Base-by-base conservation (phyloP, 257 asterid species). In the Jasminum sambac region DNA sequence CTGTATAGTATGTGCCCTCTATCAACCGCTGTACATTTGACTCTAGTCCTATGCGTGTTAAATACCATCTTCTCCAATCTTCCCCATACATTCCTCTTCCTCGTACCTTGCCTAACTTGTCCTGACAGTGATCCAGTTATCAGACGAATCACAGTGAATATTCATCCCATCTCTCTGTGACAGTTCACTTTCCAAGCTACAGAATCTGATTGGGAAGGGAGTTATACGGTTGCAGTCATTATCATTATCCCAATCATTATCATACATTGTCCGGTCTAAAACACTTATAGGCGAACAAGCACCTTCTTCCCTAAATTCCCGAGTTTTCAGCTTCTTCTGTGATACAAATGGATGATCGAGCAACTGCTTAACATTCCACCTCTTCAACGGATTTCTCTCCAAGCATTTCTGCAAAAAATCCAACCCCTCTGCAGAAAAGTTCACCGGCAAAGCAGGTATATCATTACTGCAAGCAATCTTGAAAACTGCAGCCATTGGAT, bases 51-150 rank as follows among this genome's bases (percentile, higher is more conserved):
- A 65, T 55, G 61, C 61, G 4, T 55, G n/a, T 48, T 48, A n/a
- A 16, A 48, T 6, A 23, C 63, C 38, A 48, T 30, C 63, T 46
- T 67, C 63, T 16, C 48, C 63, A 46, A 46, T 41, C 48, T 34
- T 23, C 58, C 3, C 4, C 58, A 30, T 30, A 1, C 36, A 30
- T 1, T 23, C 70, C 38, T 66, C 21, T 24, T n/a, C n/a, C 12
- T 42, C n/a, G 21, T 19, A 55, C 14, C 46, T 68, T 44, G 19
- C 36, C 77, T 76, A 76, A 8, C 79, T 57, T 19, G 44, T 70
- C 83, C 88, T 87, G 63, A 87, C 92, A 40, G 86, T 87, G 63
- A 84, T 82, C 92, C 92, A 87, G 34, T 72, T 63, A 68, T 77
- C 83, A 30, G 83, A 75, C 62, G 77, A 74, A 8, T 81, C 84